Percentiles rank a stretch among this genome's conserved stretches.
Conservation (phyloP, 1,284 basidiomycete genomes). For the Malassezia cuniculi region DNA sequence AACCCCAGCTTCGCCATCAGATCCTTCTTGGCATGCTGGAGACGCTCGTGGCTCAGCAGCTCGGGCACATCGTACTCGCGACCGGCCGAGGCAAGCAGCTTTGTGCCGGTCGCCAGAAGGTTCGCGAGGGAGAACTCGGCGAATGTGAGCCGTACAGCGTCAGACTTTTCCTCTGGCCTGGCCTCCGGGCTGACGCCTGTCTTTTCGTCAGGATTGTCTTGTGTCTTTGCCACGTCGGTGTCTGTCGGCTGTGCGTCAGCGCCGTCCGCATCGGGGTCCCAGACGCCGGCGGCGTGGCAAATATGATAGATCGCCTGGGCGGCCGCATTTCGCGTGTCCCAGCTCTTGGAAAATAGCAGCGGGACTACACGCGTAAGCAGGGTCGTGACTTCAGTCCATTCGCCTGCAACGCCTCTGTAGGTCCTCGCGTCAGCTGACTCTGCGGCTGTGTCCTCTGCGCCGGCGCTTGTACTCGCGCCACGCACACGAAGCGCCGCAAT, state of each 20-base stretch:
- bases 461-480: slow-evolving; percentile 20
- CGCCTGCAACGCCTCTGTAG: slow-evolving; percentile 53
- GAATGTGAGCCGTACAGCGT: slow-evolving; percentile 24
- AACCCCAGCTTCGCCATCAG: slow-evolving; percentile 49
- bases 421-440: slow-evolving; percentile 11
- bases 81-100: slow-evolving; percentile 71
- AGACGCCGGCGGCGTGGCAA: slow-evolving; percentile 66
- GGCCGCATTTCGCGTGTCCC: slow-evolving; percentile 71
- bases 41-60: slow-evolving; percentile 50
- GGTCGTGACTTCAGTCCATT: slow-evolving; percentile 51
- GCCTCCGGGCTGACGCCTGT: not conserved
- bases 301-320: slow-evolving; percentile 74
- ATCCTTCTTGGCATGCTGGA: slow-evolving; percentile 66
- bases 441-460: slow-evolving; percentile 13
- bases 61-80: slow-evolving; percentile 58
- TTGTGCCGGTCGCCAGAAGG: slow-evolving; percentile 60
- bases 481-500: slow-evolving; percentile 55
- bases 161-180: slow-evolving; percentile 1
- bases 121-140: slow-evolving; percentile 54
- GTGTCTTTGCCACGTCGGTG: not conserved
- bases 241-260: not conserved
- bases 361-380: slow-evolving; percentile 59
- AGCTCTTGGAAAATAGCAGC: slow-evolving; percentile 70
- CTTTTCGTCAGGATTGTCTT: slow-evolving; percentile 8
- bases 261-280: slow-evolving; percentile 47